Conservation (phyloP, 352 stramenopile genomes). For the Pythium pyrilobum region DNA sequence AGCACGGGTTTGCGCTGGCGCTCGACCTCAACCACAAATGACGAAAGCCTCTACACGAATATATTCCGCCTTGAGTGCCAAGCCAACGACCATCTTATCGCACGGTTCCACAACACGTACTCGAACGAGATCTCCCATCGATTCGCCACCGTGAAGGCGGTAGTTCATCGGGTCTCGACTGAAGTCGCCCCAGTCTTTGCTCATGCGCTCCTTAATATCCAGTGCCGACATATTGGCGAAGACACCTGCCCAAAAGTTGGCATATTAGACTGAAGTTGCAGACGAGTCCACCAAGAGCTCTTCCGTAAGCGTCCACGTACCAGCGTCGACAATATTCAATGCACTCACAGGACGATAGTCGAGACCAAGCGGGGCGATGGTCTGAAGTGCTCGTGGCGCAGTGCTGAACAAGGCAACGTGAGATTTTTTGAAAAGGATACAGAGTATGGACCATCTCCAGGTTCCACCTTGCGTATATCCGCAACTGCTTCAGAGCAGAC, state of each 20-base stretch:
- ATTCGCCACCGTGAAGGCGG: slow-evolving; percentile 39
- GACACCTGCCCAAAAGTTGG: slow-evolving; percentile 18
- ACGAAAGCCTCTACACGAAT: slow-evolving; percentile 42
- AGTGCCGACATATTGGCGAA: slow-evolving; percentile 36
- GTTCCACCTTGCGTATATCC: slow-evolving; percentile 36
- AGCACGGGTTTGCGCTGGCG: slow-evolving; percentile 37
- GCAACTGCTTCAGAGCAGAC: slow-evolving; percentile 20
- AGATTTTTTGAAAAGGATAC: background rate
- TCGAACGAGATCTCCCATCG: slow-evolving; percentile 37
- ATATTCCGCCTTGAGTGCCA: no score
- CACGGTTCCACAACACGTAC: slow-evolving; percentile 13
- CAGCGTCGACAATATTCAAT: slow-evolving; percentile 37
- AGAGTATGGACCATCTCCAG: background rate
- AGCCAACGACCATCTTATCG: no score
- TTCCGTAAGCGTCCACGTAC: slow-evolving; percentile 10
- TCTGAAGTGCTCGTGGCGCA: slow-evolving; percentile 32
- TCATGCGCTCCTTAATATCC: slow-evolving; percentile 33
- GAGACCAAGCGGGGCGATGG: slow-evolving; percentile 29
- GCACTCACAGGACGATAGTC: slow-evolving; percentile 39
- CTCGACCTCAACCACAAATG: slow-evolving; percentile 42
- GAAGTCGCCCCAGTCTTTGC: slow-evolving; percentile 30
- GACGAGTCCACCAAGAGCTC: no score
- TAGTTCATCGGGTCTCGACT: slow-evolving; percentile 45
- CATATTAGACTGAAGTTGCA: background rate
- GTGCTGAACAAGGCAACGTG: no score